phyloP scores from a whole-genome alignment of 148 eudicot species.

The Agrostemma githago region DNA sequence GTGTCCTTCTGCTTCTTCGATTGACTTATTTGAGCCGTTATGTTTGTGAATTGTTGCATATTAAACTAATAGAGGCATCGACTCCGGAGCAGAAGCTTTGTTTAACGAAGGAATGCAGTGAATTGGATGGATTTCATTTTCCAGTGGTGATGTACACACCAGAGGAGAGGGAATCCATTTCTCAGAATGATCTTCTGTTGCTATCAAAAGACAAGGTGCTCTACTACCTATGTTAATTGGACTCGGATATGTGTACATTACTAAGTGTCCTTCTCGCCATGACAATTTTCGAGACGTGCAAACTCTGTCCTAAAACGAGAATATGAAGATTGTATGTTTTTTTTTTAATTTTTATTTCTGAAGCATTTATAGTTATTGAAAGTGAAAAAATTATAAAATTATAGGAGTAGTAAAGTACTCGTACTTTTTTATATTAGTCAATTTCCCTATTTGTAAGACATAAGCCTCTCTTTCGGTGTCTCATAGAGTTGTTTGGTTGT shows the following conservation, averaged over 20 bases:
- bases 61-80: slow-evolving; percentile 26
- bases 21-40: neutral
- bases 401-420: no score
- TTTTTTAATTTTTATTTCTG: no score
- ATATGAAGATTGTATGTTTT: neutral
- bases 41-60: neutral
- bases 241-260: no score
- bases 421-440: no score
- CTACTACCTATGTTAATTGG: neutral
- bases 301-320: neutral
- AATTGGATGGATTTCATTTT: slow-evolving; percentile 60
- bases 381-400: neutral
- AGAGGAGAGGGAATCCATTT: slow-evolving; percentile 36
- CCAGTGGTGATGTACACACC: slow-evolving; percentile 26
- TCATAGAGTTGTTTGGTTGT: neutral
- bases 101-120: slow-evolving; percentile 43
- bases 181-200: slow-evolving; percentile 69
- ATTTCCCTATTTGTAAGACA: neutral
- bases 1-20: slow-evolving; percentile 9
- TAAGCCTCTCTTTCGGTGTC: neutral
- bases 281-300: neutral
- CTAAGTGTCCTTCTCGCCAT: neutral
- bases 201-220: slow-evolving; percentile 62
- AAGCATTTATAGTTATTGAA: neutral
- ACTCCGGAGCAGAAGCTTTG: slow-evolving; percentile 31